Conservation (phyloP, 371 early-diverging fungal genomes). For the Parasitella parasitica region DNA sequence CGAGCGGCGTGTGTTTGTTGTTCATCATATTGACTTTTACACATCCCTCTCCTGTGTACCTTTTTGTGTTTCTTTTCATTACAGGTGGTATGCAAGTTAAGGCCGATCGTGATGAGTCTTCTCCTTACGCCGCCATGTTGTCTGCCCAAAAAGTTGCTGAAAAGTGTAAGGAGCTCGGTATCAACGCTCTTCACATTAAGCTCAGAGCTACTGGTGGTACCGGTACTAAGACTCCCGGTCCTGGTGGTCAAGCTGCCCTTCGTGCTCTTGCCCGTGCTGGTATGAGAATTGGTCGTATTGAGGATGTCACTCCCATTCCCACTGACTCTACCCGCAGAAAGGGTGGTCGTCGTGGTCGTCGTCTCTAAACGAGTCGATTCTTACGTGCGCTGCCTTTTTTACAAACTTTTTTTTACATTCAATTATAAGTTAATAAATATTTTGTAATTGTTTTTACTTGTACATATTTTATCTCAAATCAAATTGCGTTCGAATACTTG, state of each 20-base stretch:
- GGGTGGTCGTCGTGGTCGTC: constrained; percentile 99
- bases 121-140: constrained; percentile 99
- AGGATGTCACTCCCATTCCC: constrained; percentile 99
- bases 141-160: constrained; percentile 99
- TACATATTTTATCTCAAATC: background rate
- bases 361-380: constrained; percentile 74
- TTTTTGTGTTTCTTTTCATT: background rate
- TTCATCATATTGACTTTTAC: background rate
- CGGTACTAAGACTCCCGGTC: constrained; percentile 99
- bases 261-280: constrained; percentile 99
- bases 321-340: constrained; percentile 99
- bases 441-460: background rate
- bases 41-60: background rate
- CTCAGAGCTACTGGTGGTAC: constrained; percentile 99
- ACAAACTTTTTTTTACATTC: background rate
- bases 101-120: constrained; percentile 99
- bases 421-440: background rate
- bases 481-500: background rate
- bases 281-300: constrained; percentile 98
- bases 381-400: background rate
- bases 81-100: constrained; percentile 98
- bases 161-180: constrained; percentile 98
- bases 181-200: constrained; percentile 99
- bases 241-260: constrained; percentile 99
- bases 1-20: background rate